These are phyloP conservation scores for Myriangium duriaei DNA, from an alignment of 2,329 filamentous ascomycete genomes.

Conservation along the genomic window DNA sequence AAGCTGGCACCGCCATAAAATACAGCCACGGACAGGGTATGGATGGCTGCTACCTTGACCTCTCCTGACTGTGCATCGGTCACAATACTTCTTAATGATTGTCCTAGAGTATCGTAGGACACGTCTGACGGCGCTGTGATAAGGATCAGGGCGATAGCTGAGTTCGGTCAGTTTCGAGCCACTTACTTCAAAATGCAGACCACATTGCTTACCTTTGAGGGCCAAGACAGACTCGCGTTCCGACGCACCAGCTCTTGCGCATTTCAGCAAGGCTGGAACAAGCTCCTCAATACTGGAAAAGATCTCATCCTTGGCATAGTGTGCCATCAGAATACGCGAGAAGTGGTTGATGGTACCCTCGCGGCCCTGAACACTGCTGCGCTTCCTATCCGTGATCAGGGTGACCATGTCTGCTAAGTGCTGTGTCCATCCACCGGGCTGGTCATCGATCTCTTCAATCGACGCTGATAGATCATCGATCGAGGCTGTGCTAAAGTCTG, in stretches of 20 bases:
- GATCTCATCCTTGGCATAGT: constrained; percentile 53
- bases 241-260: constrained; percentile 55
- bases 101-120: constrained; percentile 50
- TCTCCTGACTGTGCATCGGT: constrained; percentile 52
- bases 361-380: constrained; percentile 58
- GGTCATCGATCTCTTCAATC: constrained; percentile 38
- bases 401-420: constrained; percentile 54
- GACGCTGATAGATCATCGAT: constrained; percentile 51
- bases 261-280: constrained; percentile 53
- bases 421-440: constrained; percentile 45
- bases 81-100: constrained; percentile 48
- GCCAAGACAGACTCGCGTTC: constrained; percentile 58
- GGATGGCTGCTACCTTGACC: constrained; percentile 59
- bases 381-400: constrained; percentile 65
- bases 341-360: constrained; percentile 52
- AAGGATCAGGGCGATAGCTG: constrained; percentile 55
- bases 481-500: constrained; percentile 47
- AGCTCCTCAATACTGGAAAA: constrained; percentile 48
- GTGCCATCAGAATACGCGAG: constrained; percentile 52
- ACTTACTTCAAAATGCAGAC: constrained; percentile 24
- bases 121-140: constrained; percentile 53
- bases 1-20: constrained; percentile 64
- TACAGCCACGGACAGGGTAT: constrained; percentile 57
- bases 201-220: constrained; percentile 36
- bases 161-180: constrained; percentile 15